These are phyloP conservation scores for Phyllosticta citriasiana DNA, from an alignment of 2,329 filamentous ascomycete genomes.

Conservation along the genomic window DNA sequence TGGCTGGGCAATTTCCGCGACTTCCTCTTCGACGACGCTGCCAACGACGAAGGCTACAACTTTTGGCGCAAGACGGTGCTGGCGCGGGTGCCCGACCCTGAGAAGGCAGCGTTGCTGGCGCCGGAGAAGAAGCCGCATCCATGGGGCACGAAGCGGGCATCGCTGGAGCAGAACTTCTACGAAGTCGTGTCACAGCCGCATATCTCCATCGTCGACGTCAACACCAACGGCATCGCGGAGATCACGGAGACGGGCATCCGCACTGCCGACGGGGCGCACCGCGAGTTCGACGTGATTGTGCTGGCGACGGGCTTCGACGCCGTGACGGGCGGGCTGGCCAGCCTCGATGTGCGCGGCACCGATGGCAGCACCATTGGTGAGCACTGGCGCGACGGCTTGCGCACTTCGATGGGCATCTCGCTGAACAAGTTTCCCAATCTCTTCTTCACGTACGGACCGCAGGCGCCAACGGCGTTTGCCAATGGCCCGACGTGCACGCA, in stretches of 20 bases:
- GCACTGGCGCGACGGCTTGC: background rate
- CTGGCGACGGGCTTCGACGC: conserved; percentile 35
- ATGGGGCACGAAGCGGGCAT: conserved; percentile 38
- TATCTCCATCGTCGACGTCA: conserved; percentile 37
- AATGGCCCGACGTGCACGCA: conserved; percentile 38
- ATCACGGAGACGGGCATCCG: conserved; percentile 42
- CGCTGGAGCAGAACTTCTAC: conserved; percentile 25
- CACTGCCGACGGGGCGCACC: conserved; percentile 37
- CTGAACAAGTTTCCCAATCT: conserved; percentile 23
- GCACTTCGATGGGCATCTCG: conserved; percentile 14
- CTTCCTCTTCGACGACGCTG: conserved; percentile 18
- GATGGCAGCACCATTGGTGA: background rate
- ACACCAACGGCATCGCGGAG: conserved; percentile 29
- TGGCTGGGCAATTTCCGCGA: conserved; percentile 17
- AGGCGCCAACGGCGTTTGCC: conserved; percentile 37
- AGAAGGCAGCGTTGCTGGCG: conserved; percentile 42
- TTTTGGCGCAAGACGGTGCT: conserved; percentile 23
- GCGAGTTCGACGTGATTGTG: conserved; percentile 46
- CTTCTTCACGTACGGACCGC: conserved; percentile 37
- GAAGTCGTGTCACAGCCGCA: conserved; percentile 33
- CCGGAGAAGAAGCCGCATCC: conserved; percentile 34
- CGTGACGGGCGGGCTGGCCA: conserved; percentile 20
- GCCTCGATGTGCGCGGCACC: background rate
- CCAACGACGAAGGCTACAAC: conserved; percentile 12
- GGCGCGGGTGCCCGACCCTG: conserved; percentile 27